Percentiles rank a stretch among this genome's conserved stretches.
Evolutionary conservation across 345 rosid genomes (phyloP).

Genomic region (Syzygium oleosum): DNA sequence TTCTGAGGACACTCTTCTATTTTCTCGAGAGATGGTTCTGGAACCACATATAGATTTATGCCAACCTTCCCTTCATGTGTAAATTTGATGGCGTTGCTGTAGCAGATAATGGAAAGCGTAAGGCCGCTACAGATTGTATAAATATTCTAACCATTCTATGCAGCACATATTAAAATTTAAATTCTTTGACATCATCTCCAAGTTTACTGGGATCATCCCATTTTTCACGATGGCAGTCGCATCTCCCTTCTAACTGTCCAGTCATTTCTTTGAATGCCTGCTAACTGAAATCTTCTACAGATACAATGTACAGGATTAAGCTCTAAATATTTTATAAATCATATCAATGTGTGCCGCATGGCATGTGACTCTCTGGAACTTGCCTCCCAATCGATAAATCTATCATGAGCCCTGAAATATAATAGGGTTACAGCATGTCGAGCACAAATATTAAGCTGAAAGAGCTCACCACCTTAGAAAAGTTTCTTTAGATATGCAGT

Average conservation of each 20-base stretch:
- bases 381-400: background rate
- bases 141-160: background rate
- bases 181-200: background rate
- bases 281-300: background rate
- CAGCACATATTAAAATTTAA: background rate
- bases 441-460: background rate
- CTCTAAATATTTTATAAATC: background rate
- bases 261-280: background rate
- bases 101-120: background rate
- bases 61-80: conserved; percentile 94
- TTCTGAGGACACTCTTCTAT: conserved; percentile 21
- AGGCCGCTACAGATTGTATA: background rate
- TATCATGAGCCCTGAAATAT: background rate
- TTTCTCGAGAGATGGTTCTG: conserved; percentile 49
- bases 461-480: background rate
- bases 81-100: conserved; percentile 92
- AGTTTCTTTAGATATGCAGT: background rate
- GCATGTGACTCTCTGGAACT: background rate
- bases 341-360: background rate
- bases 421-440: background rate
- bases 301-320: background rate
- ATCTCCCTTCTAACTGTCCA: background rate
- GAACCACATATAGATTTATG: conserved; percentile 58
- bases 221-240: background rate
- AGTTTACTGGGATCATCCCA: background rate